Evolutionary conservation across 345 rosid species (phyloP), one percentile per base, ranked within the genome.

Genomic region (Rhodamnia rubescens): DNA sequence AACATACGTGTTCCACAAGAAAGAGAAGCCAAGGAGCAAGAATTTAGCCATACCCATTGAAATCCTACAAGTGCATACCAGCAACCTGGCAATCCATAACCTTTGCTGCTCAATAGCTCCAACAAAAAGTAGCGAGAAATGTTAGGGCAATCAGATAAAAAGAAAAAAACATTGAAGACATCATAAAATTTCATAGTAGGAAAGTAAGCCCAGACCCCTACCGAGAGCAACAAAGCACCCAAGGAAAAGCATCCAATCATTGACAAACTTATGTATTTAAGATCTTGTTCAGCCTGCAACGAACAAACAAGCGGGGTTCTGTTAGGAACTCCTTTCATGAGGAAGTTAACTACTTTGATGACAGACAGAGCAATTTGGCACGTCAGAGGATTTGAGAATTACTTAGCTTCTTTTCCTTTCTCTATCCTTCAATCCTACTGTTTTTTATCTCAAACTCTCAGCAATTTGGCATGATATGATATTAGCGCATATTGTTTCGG

Each of bases 271-370:
- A 95, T 87, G 84, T 89, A 97, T 90, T 88, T 92, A 82, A 95
- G 96, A 87, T 97, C 98, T 85, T 96, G 92, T 87, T 95, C 95
- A 3, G 98, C 99, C 96, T 97, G 92, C 88, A 89, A 21, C 0
- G 53, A 21, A 29, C 82, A 86, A 53, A 13, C 21, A 11, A 36
- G 58, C 6, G 42, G 18, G n/a, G 32, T n/a, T 58, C 36, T 58
- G 69, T n/a, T n/a, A 12, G 69, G 32, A n/a, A 14, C 32, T 26
- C 44, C 47, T 15, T 82, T 16, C 21, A 13, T 44, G 36, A 81
- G 22, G 53, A 44, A 47, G 11, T 81, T 27, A 24, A 6, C 51
- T 81, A n/a, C 29, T 44, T 81, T n/a, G 21, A 57, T 61, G 74
- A 29, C 42, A 61, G 20, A 29, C 15, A 61, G 74, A 61, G 74